Conservation (phyloP, 192 early-diverging fungal species). For the Kappamyces sp. region DNA sequence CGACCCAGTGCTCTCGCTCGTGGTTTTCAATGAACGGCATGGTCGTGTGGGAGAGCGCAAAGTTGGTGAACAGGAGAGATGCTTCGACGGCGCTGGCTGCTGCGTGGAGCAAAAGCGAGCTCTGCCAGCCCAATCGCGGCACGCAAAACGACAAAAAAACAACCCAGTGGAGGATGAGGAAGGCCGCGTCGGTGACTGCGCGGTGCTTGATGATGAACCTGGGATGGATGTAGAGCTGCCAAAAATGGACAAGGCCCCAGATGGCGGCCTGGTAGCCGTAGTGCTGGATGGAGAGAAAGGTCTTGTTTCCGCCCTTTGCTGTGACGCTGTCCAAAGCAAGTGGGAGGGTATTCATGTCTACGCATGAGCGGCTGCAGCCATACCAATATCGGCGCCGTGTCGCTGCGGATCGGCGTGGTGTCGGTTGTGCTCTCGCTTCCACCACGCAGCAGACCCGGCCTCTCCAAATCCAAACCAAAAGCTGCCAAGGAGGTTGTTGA, state of each 20-base stretch:
- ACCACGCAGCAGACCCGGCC: conserved; percentile 11
- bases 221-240: conserved; percentile 15
- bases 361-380: background rate
- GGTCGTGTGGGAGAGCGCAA: conserved; percentile 15
- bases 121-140: background rate
- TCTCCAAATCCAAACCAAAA: conserved; percentile 19
- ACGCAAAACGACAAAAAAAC: conserved; percentile 3
- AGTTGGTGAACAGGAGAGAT: conserved; percentile 11
- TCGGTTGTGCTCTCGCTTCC: background rate
- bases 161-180: background rate
- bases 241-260: conserved; percentile 14
- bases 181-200: conserved; percentile 3
- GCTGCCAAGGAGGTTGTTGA: conserved; percentile 6
- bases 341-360: conserved; percentile 2
- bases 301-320: conserved; percentile 6
- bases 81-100: conserved; percentile 2
- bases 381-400: conserved; percentile 17
- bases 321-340: conserved; percentile 11
- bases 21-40: conserved; percentile 14
- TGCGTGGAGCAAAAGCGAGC: conserved; percentile 1
- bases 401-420: conserved; percentile 16
- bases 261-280: conserved; percentile 5
- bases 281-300: conserved; percentile 9
- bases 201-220: conserved; percentile 6
- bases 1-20: conserved; percentile 12